Evolutionary conservation across 1,139 yeast species (phyloP).

Genomic region (Taphrina communis): DNA sequence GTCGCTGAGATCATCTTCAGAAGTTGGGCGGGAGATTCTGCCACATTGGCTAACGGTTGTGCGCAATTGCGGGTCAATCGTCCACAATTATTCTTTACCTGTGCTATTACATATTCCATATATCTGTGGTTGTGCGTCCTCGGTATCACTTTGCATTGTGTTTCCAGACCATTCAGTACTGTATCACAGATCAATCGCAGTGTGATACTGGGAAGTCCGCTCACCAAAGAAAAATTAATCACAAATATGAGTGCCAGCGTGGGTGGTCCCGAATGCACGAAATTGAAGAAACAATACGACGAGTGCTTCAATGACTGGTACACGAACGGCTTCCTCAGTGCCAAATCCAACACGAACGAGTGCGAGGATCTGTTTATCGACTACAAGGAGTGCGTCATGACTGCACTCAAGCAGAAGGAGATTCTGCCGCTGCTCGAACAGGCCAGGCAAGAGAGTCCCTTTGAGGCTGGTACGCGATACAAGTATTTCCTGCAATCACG

Average conservation of each 20-base stretch:
- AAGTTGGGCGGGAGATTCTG: not conserved
- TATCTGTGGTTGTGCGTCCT: too few relatives aligned
- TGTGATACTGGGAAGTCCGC: too few relatives aligned
- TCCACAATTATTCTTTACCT: not conserved
- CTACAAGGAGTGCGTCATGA: conserved; percentile 42
- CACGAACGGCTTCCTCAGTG: conserved; percentile 43
- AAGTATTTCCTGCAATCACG: not conserved
- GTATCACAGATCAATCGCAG: too few relatives aligned
- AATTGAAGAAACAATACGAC: conserved; percentile 43
- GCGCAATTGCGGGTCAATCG: not conserved
- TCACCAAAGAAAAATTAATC: too few relatives aligned
- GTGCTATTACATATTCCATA: too few relatives aligned
- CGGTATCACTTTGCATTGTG: too few relatives aligned
- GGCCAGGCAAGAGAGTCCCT: conserved; percentile 42
- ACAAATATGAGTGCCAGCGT: conserved; percentile 41
- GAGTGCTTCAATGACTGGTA: conserved; percentile 45
- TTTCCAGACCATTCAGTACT: too few relatives aligned
- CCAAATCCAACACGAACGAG: conserved; percentile 39
- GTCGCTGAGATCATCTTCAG: not conserved
- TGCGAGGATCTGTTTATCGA: conserved; percentile 43
- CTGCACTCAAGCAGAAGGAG: conserved; percentile 39
- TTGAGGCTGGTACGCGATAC: conserved; percentile 28
- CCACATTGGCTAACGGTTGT: not conserved
- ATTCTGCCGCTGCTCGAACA: conserved; percentile 41
- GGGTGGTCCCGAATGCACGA: conserved; percentile 42